Evolutionary conservation across 108 stramenopile species (phyloP).

Genomic region (Schizochytrium sp.): DNA sequence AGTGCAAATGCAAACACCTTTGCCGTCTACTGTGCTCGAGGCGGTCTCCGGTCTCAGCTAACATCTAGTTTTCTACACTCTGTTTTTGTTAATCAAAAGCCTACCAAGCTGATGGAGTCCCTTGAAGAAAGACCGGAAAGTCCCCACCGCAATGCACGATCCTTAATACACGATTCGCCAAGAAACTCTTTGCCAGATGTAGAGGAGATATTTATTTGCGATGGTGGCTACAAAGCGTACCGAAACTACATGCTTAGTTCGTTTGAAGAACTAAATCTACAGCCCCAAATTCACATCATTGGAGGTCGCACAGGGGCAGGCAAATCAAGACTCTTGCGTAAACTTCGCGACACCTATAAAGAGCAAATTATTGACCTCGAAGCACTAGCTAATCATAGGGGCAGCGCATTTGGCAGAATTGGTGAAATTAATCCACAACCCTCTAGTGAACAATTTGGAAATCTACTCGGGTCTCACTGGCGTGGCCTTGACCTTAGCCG

Average conservation of each 20-base stretch:
- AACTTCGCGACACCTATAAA: background rate
- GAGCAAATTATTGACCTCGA: constrained; percentile 39
- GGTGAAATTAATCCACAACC: background rate
- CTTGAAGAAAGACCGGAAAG: too few species aligned
- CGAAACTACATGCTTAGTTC: background rate
- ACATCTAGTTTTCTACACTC: background rate
- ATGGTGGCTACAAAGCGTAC: constrained; percentile 53
- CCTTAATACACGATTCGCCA: too few species aligned
- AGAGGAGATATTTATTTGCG: background rate
- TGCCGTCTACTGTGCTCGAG: constrained; percentile 10
- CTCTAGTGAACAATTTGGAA: background rate
- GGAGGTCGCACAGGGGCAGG: constrained; percentile 52
- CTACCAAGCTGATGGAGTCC: too few species aligned
- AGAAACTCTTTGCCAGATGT: background rate
- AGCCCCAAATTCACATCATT: constrained; percentile 2
- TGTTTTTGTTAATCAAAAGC: background rate
- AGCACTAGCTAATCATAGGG: background rate
- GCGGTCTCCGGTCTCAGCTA: background rate
- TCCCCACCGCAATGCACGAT: too few species aligned
- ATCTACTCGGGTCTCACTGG: background rate
- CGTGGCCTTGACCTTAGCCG: constrained; percentile 36
- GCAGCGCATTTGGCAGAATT: constrained; percentile 29
- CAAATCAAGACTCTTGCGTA: constrained; percentile 11
- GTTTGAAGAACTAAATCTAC: background rate
- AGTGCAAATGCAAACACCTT: background rate